Percentiles rank a stretch among this genome's conserved stretches.
Conservation (phyloP, 176 grass and related monocot genomes). For the Hyparrhenia diplandra region DNA sequence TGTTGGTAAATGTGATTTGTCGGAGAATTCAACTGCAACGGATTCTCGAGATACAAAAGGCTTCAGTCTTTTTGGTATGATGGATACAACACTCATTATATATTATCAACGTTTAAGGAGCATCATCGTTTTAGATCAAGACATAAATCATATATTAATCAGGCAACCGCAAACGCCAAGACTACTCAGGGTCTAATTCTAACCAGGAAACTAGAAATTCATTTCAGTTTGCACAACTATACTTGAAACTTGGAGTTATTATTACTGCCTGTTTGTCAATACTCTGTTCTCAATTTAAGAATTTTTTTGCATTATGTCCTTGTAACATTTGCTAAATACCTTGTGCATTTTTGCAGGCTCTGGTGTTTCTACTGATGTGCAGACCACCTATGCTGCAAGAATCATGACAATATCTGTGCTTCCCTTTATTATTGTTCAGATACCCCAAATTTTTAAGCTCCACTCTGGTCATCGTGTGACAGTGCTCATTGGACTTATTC, state of each 20-base stretch:
- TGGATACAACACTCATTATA: neutral
- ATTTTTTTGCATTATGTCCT: neutral
- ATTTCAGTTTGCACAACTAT: neutral
- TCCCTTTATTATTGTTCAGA: conserved; percentile 86
- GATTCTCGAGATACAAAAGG: conserved; percentile 62
- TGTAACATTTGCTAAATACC: conserved; percentile 16
- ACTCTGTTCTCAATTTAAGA: too few species aligned
- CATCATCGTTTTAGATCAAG: neutral
- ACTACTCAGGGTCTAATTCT: neutral
- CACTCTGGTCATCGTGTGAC: conserved; percentile 55
- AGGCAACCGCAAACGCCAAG: neutral
- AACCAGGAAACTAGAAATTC: neutral
- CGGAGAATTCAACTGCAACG: conserved; percentile 49
- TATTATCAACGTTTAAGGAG: neutral
- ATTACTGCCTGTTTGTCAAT: neutral
- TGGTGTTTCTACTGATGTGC: conserved; percentile 76
- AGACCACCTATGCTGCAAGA: conserved; percentile 78
- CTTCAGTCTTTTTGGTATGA: conserved; percentile 70
- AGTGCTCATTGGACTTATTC: conserved; percentile 57
- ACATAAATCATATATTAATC: neutral
- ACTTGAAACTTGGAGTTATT: too few species aligned
- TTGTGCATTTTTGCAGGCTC: conserved; percentile 39
- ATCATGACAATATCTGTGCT: conserved; percentile 85
- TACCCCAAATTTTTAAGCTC: conserved; percentile 71
- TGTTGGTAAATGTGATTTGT: conserved; percentile 77